phyloP scores from a whole-genome alignment of 345 rosid species.

The Triadica sebifera region DNA sequence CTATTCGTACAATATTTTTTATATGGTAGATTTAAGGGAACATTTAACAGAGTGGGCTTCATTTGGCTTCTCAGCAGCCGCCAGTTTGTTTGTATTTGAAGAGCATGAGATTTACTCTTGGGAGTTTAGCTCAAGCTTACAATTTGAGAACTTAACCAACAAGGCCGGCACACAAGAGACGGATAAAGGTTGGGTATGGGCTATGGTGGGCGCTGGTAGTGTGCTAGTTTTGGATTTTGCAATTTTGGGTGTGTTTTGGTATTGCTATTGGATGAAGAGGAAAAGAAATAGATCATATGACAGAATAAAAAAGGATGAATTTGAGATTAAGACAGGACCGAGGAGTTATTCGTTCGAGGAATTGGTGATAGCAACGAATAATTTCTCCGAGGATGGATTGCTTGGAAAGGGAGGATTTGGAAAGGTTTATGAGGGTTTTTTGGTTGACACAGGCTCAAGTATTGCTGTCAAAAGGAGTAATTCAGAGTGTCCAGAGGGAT shows the following conservation, averaged over 20 bases:
- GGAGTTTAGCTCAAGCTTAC: slow-evolving; percentile 13
- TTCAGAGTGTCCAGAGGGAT: no score
- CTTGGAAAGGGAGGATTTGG: no score
- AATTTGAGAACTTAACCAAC: background rate
- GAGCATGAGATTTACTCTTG: slow-evolving; percentile 5
- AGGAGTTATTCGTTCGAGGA: no score
- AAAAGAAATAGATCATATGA: background rate
- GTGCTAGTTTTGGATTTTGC: background rate
- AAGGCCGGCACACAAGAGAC: background rate
- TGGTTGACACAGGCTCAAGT: no score
- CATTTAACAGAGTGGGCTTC: slow-evolving; percentile 20
- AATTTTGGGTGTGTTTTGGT: background rate
- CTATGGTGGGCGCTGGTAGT: background rate
- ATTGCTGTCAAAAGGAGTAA: no score
- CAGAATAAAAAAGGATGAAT: no score
- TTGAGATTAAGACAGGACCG: no score
- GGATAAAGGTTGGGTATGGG: background rate
- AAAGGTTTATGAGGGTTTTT: no score
- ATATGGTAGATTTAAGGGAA: background rate
- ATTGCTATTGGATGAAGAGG: background rate
- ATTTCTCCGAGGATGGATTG: no score
- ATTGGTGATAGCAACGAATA: no score
- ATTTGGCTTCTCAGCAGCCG: slow-evolving; percentile 14
- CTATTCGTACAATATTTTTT: background rate
- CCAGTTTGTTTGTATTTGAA: background rate